Evolutionary conservation across 2,329 filamentous ascomycete genomes (phyloP), one percentile per base, ranked within the genome.

Genomic region (Pyrenophora tritici-repentis): DNA sequence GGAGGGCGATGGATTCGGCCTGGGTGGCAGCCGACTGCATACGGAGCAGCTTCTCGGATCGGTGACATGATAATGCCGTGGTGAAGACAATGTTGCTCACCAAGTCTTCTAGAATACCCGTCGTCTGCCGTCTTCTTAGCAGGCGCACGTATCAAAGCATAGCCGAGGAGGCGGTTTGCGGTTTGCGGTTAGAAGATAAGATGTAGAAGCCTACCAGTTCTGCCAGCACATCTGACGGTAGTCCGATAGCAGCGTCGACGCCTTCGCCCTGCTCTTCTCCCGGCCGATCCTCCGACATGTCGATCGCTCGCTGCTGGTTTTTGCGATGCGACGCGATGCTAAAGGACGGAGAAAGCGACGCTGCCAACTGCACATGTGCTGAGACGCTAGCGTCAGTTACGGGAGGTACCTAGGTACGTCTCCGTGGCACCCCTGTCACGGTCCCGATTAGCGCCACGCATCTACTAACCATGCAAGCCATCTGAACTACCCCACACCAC

Each of bases 81-180:
- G 90, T 87, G 72, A 89, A 86, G 61, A 92, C 81, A 66, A 92
- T 83, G 72, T 90, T 91, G 77, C 88, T 86, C 55, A 93, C 78
- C 48, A 87, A 75, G 67, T 92, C 88, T 66, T 91, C 87, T 66
- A 93, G 81, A 53, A 93, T 83, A 24, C 69, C 62, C 33, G 52
- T 62, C 7, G 70, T 72, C 72, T 73, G 44, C 22, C 39, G 24
- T 34, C 40, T 46, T 35, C 32, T 70, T 62, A 69, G 66, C 66
- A 63, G 62, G 52, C 47, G 59, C 62, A 53, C 43, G 39, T 49
- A 6, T 45, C 26, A 35, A 12, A 53, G 42, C 16, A 31, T 42
- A 54, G 41, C 50, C 52, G 47, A 41, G 37, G 47, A 42, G 32
- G 47, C 35, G 40, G 48, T 41, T 42, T 47, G 44, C 26, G 46